phyloP scores from a whole-genome alignment of 768 basidiomycete species.

The Kwoniella newhampshirensis region DNA sequence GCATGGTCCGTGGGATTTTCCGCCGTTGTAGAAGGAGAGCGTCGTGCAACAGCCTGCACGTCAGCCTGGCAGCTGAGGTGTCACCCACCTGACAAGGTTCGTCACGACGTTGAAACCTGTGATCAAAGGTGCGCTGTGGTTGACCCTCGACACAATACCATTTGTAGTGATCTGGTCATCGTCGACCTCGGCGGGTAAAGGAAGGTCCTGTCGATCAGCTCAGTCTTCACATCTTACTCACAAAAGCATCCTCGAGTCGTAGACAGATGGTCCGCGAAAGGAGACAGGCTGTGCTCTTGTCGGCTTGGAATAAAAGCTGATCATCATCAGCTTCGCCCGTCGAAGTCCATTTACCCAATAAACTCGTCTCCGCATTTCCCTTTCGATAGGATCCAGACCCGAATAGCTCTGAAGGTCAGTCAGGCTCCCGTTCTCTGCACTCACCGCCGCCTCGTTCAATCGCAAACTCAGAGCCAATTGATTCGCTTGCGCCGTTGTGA shows the following conservation, averaged over 20 bases:
- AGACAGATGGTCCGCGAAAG: constrained; percentile 39
- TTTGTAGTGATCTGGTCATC: constrained; percentile 45
- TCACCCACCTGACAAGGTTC: constrained; percentile 39
- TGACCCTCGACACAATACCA: constrained; percentile 40
- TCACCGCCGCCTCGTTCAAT: constrained; percentile 41
- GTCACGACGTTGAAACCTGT: constrained; percentile 45
- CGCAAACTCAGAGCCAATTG: constrained; percentile 39
- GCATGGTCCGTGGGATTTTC: constrained; percentile 32
- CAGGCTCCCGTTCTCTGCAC: constrained; percentile 3
- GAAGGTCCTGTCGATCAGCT: constrained; percentile 7
- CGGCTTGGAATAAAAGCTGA: constrained; percentile 91
- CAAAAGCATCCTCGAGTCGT: constrained; percentile 69
- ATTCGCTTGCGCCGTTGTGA: constrained; percentile 34
- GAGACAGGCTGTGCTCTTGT: constrained; percentile 60
- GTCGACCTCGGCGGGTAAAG: constrained; percentile 44
- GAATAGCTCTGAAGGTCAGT: constrained; percentile 57
- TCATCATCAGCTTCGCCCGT: constrained; percentile 53
- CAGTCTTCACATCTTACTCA: not conserved
- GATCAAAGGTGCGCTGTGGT: constrained; percentile 41
- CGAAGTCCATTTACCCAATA: constrained; percentile 33
- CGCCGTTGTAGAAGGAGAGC: constrained; percentile 37
- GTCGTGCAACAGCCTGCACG: constrained; percentile 36
- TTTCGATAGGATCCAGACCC: constrained; percentile 75
- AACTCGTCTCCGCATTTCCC: constrained; percentile 78
- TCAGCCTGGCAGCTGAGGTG: constrained; percentile 5